Conservation (phyloP, 495 filamentous ascomycete genomes). For the Aspergillus ostianus region DNA sequence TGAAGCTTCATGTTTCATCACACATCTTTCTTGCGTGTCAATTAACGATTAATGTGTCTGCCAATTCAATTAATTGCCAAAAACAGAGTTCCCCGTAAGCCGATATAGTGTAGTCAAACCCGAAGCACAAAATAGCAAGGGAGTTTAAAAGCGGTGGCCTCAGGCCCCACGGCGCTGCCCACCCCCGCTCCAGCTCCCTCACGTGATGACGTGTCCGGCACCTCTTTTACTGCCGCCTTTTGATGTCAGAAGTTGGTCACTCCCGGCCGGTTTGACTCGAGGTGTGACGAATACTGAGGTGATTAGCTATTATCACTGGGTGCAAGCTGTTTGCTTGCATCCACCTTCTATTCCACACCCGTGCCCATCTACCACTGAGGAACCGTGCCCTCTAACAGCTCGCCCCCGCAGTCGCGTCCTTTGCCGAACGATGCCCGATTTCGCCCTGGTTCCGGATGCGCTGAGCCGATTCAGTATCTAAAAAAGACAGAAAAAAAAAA, state of each 20-base stretch:
- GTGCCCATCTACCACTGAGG: not conserved
- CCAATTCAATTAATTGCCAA: not conserved
- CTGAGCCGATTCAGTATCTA: slow-evolving; percentile 22
- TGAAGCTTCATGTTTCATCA: not conserved
- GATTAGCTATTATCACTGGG: not conserved
- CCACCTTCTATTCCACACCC: slow-evolving; percentile 1
- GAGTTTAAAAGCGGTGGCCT: slow-evolving; percentile 2
- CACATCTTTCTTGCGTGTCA: not conserved
- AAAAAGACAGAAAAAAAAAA: not conserved
- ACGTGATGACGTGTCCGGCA: slow-evolving; percentile 15
- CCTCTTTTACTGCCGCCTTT: slow-evolving; percentile 4
- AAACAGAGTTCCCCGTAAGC: not conserved
- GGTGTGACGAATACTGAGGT: not conserved
- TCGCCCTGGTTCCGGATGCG: slow-evolving; percentile 31
- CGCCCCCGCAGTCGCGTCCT: slow-evolving; percentile 44
- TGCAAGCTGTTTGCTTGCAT: not conserved
- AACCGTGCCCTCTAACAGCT: slow-evolving; percentile 19
- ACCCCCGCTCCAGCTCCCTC: slow-evolving; percentile 1
- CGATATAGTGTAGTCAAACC: not conserved
- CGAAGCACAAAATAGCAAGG: no score
- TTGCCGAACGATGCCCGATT: slow-evolving; percentile 38
- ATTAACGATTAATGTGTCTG: not conserved
- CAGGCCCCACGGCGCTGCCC: not conserved
- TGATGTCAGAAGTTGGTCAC: not conserved
- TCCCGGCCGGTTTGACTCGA: not conserved